A percentile compares a stretch with the other conserved stretches of the same genome.
Conservation (phyloP, 495 filamentous ascomycete genomes). For the Penicillium fimorum region DNA sequence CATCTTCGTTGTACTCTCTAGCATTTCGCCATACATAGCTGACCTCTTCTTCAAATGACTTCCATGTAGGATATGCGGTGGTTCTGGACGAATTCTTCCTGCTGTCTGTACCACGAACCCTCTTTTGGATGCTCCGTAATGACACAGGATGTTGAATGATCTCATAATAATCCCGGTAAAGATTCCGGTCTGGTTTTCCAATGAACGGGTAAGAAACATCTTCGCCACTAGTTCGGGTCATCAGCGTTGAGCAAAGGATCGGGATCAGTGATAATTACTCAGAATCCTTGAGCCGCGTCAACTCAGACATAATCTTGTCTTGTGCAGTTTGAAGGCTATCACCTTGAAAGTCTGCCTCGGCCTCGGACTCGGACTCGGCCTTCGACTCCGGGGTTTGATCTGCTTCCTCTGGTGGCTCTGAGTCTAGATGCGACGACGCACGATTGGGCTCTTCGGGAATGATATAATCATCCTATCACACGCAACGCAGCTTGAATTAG, state of each 20-base stretch:
- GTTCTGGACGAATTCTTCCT: conserved; percentile 60
- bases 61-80: conserved; percentile 75
- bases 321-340: conserved; percentile 77
- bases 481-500: conserved; percentile 2
- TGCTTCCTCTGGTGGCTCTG: conserved; percentile 30
- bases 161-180: conserved; percentile 66
- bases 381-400: conserved; percentile 27
- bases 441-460: conserved; percentile 30
- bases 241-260: conserved; percentile 11
- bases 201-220: conserved; percentile 34
- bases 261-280: conserved; percentile 42
- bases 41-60: conserved; percentile 73
- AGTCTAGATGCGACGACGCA: conserved; percentile 34
- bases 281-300: conserved; percentile 62
- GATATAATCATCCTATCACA: conserved; percentile 19
- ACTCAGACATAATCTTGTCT: conserved; percentile 69
- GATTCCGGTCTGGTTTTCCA: conserved; percentile 33
- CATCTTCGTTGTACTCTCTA: conserved; percentile 83
- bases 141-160: conserved; percentile 72
- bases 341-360: conserved; percentile 55
- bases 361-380: conserved; percentile 48
- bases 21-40: conserved; percentile 84
- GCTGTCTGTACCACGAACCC: conserved; percentile 65
- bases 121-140: conserved; percentile 67
- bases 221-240: conserved; percentile 22